A percentile compares a stretch with the other conserved stretches of the same genome.
phyloP scores from a whole-genome alignment of 2,329 filamentous ascomycete genomes.

The Talaromyces verruculosus region DNA sequence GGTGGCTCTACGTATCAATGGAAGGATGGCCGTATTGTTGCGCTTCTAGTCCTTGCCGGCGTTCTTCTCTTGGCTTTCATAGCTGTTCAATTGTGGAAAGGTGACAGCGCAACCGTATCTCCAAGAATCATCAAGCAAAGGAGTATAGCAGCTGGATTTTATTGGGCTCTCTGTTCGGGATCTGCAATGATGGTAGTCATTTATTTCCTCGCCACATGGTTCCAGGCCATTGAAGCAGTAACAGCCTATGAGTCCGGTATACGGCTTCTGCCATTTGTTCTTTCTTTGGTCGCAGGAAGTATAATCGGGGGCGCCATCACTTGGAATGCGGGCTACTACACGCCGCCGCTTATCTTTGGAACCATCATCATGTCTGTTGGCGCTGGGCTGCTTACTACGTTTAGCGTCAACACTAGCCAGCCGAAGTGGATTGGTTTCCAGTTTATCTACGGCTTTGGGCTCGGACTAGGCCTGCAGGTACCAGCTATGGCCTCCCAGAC shows the following conservation, averaged over 20 bases:
- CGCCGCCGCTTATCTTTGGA: conserved; percentile 31
- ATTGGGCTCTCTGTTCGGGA: not conserved
- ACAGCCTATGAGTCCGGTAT: not conserved
- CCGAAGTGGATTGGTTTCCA: not conserved
- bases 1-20: conserved; percentile 2
- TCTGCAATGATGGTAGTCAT: not conserved
- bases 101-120: not conserved
- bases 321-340: conserved; percentile 26
- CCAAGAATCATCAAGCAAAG: not conserved
- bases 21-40: conserved; percentile 1
- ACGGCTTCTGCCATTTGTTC: not conserved
- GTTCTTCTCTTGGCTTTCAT: not conserved
- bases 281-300: not conserved
- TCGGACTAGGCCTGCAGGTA: not conserved
- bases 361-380: conserved; percentile 31
- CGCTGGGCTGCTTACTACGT: conserved; percentile 34
- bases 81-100: not conserved
- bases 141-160: not conserved
- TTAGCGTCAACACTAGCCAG: conserved; percentile 28
- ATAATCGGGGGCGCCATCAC: not conserved
- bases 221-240: not conserved
- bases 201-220: not conserved
- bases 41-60: not conserved
- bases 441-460: not conserved
- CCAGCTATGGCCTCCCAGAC: not conserved